phyloP scores from a whole-genome alignment of 2,329 filamentous ascomycete genomes.

The Stagonosporopsis rhizophila region DNA sequence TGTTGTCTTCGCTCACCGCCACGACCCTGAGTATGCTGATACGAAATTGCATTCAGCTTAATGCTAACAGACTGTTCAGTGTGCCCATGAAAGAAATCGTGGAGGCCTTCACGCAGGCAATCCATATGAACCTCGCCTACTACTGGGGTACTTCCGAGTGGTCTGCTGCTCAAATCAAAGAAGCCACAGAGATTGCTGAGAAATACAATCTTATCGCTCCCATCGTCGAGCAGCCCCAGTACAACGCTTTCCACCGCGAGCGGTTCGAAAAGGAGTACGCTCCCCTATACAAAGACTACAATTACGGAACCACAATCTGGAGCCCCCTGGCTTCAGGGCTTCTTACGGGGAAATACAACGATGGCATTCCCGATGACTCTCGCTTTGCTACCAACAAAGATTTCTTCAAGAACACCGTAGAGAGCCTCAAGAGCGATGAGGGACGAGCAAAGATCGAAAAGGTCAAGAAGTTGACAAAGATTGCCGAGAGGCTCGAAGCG shows the following conservation, averaged over 20 bases:
- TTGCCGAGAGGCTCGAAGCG: conserved; percentile 59
- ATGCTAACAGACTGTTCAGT: conserved; percentile 31
- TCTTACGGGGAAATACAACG: conserved; percentile 70
- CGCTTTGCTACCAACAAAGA: conserved; percentile 66
- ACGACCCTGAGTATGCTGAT: conserved; percentile 55
- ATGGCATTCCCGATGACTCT: conserved; percentile 67
- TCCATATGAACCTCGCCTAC: conserved; percentile 65
- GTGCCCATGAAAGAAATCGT: conserved; percentile 71
- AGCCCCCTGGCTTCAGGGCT: conserved; percentile 62
- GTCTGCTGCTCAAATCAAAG: conserved; percentile 65
- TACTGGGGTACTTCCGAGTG: conserved; percentile 64
- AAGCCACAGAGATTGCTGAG: conserved; percentile 66
- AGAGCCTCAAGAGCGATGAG: conserved; percentile 57
- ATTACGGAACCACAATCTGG: conserved; percentile 66
- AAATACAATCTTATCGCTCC: conserved; percentile 68
- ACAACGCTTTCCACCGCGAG: conserved; percentile 68
- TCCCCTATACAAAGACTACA: conserved; percentile 63
- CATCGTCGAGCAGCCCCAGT: conserved; percentile 63
- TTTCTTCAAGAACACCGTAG: conserved; percentile 64
- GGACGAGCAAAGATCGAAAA: conserved; percentile 63
- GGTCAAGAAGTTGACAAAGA: conserved; percentile 61
- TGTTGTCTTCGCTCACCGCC: conserved; percentile 68
- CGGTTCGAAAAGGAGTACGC: conserved; percentile 68
- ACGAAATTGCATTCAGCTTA: neutral
- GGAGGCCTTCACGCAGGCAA: conserved; percentile 59